Base-by-base conservation (phyloP, 768 basidiomycete species). In the Strobilomyces echinocephalus region DNA sequence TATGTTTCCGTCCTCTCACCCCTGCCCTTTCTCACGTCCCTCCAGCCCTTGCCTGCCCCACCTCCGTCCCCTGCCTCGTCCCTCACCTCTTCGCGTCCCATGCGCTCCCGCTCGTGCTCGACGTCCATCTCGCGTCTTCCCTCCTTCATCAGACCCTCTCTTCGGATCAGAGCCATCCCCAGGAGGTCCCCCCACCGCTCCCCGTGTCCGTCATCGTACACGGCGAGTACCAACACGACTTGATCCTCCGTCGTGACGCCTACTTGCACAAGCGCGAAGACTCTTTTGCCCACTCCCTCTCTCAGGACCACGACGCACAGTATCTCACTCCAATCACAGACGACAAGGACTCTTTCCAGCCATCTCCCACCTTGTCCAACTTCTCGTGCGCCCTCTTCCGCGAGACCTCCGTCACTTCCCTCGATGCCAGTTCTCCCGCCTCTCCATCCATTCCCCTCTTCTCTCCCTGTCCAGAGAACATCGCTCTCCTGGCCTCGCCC, bases 81-180 rank as follows among this genome's bases (percentile, higher is more conserved):
- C 0, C 5, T 68, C 5, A 55, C 56, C 12, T 66, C 69, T 1
- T 64, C 64, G 2, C 67, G 67, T 10, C 52, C 38, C 2, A n/a
- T 69, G 45, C 65, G 67, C 8, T 70, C 69, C 0, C 67, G 67
- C 10, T 69, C 67, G 0, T 70, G 69, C 0, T 69, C 69, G 0
- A 65, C 53, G 18, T 53, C 66, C 42, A 69, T 69, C 1, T 69
- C 67, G 3, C 69, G 67, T 50, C 63, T 69, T 0, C 67, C 69
- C 16, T 69, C 67, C 0, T 70, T 69, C 56, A 70, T 69, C 0
- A 69, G 67, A 69, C 69, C 9, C 63, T 69, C 54, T 69, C 69
- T 2, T 69, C 67, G 0, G 69, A 70, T n/a, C 69, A 70, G 34
- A 70, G 67, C 31, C 59, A 60, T 2, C 60, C 69, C 0, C 64